Percentiles rank a stretch among this genome's conserved stretches.
These are phyloP conservation scores for Tulasnella sp. DNA, from an alignment of 768 basidiomycete genomes.

Conservation along the genomic window DNA sequence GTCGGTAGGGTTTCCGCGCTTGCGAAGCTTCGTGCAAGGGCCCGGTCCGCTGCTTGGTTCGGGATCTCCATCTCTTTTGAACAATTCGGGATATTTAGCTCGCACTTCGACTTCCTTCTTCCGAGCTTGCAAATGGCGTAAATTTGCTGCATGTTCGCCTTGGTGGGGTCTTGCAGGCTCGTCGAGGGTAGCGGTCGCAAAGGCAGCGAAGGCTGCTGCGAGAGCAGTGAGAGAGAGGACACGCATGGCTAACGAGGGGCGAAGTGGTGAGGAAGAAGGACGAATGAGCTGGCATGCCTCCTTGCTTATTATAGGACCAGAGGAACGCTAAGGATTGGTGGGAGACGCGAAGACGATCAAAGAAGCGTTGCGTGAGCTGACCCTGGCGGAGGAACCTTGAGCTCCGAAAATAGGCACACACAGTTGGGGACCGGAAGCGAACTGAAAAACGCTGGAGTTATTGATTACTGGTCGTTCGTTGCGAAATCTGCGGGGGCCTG, in stretches of 20 bases:
- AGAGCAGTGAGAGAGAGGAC: neutral
- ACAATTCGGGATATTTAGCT: slow-evolving; percentile 9
- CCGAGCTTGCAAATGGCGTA: neutral
- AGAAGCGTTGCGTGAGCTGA: too few species aligned
- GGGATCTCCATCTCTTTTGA: neutral
- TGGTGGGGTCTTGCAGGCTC: neutral
- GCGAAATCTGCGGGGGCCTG: too few species aligned
- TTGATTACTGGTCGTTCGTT: too few species aligned
- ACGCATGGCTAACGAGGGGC: neutral
- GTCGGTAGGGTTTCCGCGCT: neutral
- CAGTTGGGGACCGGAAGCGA: too few species aligned
- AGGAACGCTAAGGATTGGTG: too few species aligned
- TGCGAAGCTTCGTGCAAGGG: neutral
- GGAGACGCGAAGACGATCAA: too few species aligned
- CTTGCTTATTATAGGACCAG: too few species aligned
- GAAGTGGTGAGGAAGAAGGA: too few species aligned
- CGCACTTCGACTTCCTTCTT: neutral
- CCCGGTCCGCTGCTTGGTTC: neutral
- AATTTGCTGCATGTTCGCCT: neutral
- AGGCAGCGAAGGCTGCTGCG: neutral
- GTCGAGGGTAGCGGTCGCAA: neutral
- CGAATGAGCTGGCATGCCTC: too few species aligned
- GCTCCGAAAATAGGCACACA: too few species aligned
- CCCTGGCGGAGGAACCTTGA: too few species aligned
- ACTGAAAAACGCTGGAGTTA: too few species aligned